phyloP scores from a whole-genome alignment of 305 asterid genomes.

The Plantago lanceolata region DNA sequence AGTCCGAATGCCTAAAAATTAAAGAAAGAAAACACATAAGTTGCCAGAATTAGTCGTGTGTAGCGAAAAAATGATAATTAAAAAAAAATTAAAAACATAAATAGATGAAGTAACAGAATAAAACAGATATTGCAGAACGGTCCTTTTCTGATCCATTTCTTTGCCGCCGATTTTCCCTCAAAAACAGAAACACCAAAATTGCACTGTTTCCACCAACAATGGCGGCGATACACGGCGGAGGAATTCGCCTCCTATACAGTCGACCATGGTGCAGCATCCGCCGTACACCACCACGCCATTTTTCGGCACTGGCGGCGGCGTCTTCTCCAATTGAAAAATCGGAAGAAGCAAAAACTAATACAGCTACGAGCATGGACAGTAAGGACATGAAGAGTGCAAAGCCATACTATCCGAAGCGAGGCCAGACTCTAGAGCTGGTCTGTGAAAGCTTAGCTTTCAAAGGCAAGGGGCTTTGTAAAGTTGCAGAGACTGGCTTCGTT shows the following conservation, averaged over 20 bases:
- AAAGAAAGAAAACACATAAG: too few species aligned
- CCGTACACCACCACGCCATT: slow-evolving; percentile 23
- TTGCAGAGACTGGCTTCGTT: slow-evolving; percentile 66
- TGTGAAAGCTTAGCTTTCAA: slow-evolving; percentile 86
- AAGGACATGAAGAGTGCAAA: slow-evolving; percentile 11
- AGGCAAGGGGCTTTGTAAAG: slow-evolving; percentile 90
- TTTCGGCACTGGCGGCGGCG: slow-evolving; percentile 39
- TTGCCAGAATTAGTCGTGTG: too few species aligned
- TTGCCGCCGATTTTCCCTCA: slow-evolving; percentile 25
- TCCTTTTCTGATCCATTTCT: slow-evolving; percentile 21
- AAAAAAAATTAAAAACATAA: too few species aligned
- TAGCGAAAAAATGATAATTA: too few species aligned
- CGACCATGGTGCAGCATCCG: slow-evolving; percentile 41
- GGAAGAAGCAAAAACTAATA: slow-evolving; percentile 40
- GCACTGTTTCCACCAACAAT: slow-evolving; percentile 22
- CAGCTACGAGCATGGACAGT: slow-evolving; percentile 18
- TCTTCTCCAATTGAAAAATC: slow-evolving; percentile 32
- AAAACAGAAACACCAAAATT: slow-evolving; percentile 2
- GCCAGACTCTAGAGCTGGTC: slow-evolving; percentile 76
- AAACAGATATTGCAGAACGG: background rate
- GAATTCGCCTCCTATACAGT: slow-evolving; percentile 44
- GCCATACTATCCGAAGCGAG: slow-evolving; percentile 74
- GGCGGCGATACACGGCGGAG: slow-evolving; percentile 51
- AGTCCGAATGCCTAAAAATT: too few species aligned
- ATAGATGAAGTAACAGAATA: too few species aligned